Evolutionary conservation across 441 rosid genomes (phyloP).

Genomic region (Erodium trifolium): DNA sequence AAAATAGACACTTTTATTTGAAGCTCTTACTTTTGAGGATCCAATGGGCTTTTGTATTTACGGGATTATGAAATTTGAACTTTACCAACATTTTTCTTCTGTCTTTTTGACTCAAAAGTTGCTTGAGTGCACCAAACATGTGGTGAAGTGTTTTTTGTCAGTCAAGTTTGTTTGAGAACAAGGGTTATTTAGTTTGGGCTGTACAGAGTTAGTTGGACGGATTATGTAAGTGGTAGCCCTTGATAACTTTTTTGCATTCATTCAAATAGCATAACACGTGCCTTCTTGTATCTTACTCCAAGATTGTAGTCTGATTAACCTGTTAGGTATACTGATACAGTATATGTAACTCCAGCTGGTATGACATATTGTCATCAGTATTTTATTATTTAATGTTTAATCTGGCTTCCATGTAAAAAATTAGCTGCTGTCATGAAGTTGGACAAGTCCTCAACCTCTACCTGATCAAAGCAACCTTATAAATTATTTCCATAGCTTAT

Average conservation of each 20-base stretch:
- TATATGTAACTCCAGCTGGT: neutral
- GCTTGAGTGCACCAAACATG: neutral
- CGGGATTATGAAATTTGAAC: neutral
- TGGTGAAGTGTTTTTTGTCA: neutral
- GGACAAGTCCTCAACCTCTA: neutral
- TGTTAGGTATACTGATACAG: neutral
- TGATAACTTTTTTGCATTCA: neutral
- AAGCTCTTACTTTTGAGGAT: neutral
- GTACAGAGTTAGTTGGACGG: neutral
- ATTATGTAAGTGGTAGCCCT: neutral
- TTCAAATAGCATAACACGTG: neutral
- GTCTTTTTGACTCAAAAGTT: neutral
- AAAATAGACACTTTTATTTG: neutral
- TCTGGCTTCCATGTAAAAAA: neutral
- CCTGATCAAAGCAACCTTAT: neutral
- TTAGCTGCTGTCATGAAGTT: neutral
- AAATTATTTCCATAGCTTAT: neutral
- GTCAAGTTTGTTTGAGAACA: neutral
- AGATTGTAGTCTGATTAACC: neutral
- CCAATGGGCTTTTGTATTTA: neutral
- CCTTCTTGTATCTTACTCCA: neutral
- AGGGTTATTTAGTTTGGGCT: neutral
- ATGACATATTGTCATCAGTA: neutral
- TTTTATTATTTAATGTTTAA: neutral
- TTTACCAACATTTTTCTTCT: neutral